Conservation (phyloP, 768 basidiomycete genomes). For the Suillus lakei region DNA sequence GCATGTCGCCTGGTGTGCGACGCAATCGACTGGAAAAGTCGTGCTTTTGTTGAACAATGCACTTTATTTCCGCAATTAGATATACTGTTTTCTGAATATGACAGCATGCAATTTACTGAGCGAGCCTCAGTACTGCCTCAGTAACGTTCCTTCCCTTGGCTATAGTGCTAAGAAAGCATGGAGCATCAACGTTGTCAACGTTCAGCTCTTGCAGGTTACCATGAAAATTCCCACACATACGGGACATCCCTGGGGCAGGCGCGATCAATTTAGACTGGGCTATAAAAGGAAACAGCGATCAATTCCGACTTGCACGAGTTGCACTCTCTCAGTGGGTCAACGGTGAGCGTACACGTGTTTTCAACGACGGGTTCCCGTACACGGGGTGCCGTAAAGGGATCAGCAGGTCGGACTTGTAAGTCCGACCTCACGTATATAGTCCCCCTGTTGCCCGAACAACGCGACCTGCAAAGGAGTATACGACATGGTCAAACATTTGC, state of each 20-base stretch:
- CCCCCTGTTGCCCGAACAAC: background rate
- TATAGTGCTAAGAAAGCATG: too few relatives aligned
- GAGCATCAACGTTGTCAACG: too few relatives aligned
- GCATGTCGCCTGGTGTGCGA: constrained; percentile 14
- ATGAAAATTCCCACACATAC: too few relatives aligned
- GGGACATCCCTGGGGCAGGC: too few relatives aligned
- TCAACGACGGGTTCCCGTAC: background rate
- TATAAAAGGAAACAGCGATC: background rate
- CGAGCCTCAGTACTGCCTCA: too few relatives aligned
- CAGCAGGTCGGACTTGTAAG: constrained; percentile 6
- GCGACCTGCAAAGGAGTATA: background rate
- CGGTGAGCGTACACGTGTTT: constrained; percentile 1
- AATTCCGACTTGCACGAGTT: background rate
- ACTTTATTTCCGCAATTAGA: background rate
- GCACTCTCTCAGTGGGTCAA: background rate
- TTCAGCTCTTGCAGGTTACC: too few relatives aligned
- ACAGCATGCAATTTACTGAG: background rate
- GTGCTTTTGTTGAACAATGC: constrained; percentile 29
- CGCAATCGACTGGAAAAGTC: background rate
- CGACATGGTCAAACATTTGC: constrained; percentile 51
- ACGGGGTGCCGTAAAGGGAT: constrained; percentile 2
- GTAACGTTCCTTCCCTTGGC: too few relatives aligned
- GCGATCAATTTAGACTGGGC: background rate
- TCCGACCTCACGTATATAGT: constrained; percentile 5
- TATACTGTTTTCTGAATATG: background rate